These are phyloP conservation scores for Eimeria necatrix DNA, from an alignment of 169 alveolate genomes.

Conservation along the genomic window DNA sequence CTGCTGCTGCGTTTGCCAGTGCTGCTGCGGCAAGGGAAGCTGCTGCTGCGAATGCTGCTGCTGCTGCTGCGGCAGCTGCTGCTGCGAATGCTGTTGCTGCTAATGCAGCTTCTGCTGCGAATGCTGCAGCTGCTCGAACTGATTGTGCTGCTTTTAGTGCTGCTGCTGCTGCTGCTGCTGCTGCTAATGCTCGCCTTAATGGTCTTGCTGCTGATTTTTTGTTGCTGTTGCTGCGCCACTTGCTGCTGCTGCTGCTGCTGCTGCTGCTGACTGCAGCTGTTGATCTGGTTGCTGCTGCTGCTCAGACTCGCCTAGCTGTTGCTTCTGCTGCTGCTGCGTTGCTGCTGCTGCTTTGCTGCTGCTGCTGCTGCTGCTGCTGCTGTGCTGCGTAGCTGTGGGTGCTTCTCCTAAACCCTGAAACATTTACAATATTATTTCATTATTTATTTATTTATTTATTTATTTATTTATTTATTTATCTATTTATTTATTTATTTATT, in stretches of 20 bases:
- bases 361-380: not conserved
- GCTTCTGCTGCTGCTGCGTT: not conserved
- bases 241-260: constrained; percentile 4
- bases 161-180: not conserved
- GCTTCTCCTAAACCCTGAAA: not conserved
- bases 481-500: too few species aligned
- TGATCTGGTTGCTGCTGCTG: not conserved
- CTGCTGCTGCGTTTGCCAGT: too few species aligned
- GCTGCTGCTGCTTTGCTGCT: not conserved
- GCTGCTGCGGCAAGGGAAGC: too few species aligned
- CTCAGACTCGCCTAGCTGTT: too few species aligned
- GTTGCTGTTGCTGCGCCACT: not conserved
- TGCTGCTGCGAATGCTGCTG: too few species aligned
- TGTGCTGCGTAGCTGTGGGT: constrained; percentile 3
- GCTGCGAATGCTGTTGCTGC: too few species aligned
- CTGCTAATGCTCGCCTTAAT: not conserved
- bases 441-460: too few species aligned
- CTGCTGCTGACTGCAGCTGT: not conserved
- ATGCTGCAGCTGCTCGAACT: not conserved
- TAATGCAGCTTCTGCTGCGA: not conserved
- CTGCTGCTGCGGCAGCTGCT: too few species aligned
- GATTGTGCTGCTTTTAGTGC: not conserved
- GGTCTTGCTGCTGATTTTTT: not conserved
- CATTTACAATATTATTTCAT: too few species aligned
- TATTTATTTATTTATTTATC: not conserved